A percentile compares a stretch with the other conserved stretches of the same genome.
Conservation (phyloP, 108 stramenopile genomes). For the Stephanodiscus triporus region DNA sequence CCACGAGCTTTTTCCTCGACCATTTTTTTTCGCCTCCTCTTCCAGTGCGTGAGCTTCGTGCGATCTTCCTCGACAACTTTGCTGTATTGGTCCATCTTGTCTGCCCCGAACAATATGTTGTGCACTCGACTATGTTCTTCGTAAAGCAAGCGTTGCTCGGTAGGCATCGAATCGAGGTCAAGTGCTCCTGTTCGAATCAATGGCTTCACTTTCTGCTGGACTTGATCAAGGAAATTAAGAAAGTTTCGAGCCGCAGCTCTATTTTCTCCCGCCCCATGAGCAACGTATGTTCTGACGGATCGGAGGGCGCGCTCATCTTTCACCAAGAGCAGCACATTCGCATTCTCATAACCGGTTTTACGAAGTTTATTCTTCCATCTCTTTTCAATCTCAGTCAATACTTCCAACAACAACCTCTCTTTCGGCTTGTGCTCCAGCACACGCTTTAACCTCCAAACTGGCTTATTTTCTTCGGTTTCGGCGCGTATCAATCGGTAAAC, state of each 20-base stretch:
- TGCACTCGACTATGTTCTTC: conserved; percentile 75
- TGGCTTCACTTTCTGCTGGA: conserved; percentile 69
- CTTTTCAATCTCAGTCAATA: conserved; percentile 85
- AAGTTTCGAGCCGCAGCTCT: conserved; percentile 58
- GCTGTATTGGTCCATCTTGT: conserved; percentile 24
- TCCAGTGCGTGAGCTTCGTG: conserved; percentile 63
- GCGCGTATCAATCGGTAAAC: conserved; percentile 67
- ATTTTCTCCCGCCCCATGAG: conserved; percentile 54
- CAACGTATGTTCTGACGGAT: conserved; percentile 69
- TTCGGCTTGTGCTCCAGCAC: conserved; percentile 95
- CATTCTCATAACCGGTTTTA: conserved; percentile 12
- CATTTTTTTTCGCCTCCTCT: conserved; percentile 67
- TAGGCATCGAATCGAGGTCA: conserved; percentile 55
- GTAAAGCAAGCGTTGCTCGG: conserved; percentile 71
- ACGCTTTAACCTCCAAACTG: conserved; percentile 60
- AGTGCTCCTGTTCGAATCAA: conserved; percentile 42
- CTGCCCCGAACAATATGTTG: conserved; percentile 51
- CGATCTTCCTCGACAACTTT: conserved; percentile 37
- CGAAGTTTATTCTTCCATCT: conserved; percentile 37
- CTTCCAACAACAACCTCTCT: conserved; percentile 80
- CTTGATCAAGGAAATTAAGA: conserved; percentile 64
- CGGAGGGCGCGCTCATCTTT: conserved; percentile 84
- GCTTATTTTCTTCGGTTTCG: conserved; percentile 44
- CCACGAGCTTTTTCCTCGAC: conserved; percentile 72
- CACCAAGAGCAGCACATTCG: conserved; percentile 85